Conservation (phyloP, 768 basidiomycete species). For the Russula olivacea region DNA sequence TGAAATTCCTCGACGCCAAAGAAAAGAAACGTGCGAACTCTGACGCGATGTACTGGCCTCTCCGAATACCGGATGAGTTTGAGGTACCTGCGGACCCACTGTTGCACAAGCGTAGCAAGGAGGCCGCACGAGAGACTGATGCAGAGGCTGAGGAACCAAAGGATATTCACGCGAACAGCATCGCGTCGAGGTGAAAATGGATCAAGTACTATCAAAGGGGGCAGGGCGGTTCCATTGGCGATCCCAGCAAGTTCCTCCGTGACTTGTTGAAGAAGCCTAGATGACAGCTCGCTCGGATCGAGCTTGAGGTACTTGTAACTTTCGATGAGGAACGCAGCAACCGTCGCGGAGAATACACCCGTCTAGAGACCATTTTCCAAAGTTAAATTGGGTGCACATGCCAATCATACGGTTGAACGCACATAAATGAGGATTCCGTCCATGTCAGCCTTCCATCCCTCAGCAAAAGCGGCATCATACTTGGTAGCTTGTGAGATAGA, state of each 20-base stretch:
- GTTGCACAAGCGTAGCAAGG: background rate
- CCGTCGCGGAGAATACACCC: background rate
- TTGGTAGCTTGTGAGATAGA: background rate
- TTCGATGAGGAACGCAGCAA: background rate
- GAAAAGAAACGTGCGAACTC: constrained; percentile 14
- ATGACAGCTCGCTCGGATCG: background rate
- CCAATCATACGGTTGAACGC: background rate
- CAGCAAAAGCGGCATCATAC: background rate
- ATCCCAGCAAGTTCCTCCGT: background rate
- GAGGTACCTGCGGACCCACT: background rate
- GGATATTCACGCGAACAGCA: background rate
- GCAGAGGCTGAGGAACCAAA: constrained; percentile 1
- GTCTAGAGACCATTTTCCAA: background rate
- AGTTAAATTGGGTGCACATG: background rate
- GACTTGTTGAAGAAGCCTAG: too few species aligned
- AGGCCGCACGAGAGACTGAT: background rate
- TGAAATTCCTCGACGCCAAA: background rate
- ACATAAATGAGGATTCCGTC: constrained; percentile 1
- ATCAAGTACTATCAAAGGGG: background rate
- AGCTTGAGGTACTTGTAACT: background rate
- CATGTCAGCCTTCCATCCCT: background rate
- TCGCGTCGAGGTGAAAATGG: too few species aligned
- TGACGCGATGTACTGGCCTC: constrained; percentile 31
- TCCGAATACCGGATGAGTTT: background rate
- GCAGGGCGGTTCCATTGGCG: background rate